These are phyloP conservation scores for Solanum ahanhuiri DNA, from an alignment of 257 asterid species.

Conservation along the genomic window DNA sequence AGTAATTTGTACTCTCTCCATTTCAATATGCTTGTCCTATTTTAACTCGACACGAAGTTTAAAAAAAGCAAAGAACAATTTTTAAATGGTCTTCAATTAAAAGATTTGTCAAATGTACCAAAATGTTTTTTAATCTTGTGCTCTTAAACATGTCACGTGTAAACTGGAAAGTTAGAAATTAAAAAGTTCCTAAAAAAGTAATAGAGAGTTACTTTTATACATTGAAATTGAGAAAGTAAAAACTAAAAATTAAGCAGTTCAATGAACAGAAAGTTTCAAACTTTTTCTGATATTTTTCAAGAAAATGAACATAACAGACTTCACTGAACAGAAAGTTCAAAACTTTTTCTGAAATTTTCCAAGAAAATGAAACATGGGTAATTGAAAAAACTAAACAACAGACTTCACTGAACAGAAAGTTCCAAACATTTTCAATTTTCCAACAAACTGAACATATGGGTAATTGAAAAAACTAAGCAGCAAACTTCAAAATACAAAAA, in stretches of 20 bases:
- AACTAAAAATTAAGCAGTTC: background rate
- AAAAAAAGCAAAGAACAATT: too few species aligned
- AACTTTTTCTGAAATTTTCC: constrained; percentile 9
- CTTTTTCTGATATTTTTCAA: background rate
- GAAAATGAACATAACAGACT: background rate
- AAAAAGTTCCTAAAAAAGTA: background rate
- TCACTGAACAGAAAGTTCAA: background rate
- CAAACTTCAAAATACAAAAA: background rate
- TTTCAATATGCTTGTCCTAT: background rate
- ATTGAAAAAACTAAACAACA: background rate
- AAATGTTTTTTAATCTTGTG: too few species aligned
- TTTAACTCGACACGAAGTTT: too few species aligned
- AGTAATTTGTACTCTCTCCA: background rate
- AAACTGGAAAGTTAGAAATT: too few species aligned
- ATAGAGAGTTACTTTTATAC: background rate
- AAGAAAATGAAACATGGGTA: background rate
- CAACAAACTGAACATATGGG: background rate
- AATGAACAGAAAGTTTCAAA: background rate
- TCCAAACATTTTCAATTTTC: constrained; percentile 18
- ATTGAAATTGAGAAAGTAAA: background rate
- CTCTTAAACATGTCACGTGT: too few species aligned
- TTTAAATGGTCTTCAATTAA: too few species aligned
- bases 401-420: background rate
- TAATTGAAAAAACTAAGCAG: background rate
- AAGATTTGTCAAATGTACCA: too few species aligned